Evolutionary conservation across 2,329 filamentous ascomycete species (phyloP).

Genomic region (Clonostachys solani): DNA sequence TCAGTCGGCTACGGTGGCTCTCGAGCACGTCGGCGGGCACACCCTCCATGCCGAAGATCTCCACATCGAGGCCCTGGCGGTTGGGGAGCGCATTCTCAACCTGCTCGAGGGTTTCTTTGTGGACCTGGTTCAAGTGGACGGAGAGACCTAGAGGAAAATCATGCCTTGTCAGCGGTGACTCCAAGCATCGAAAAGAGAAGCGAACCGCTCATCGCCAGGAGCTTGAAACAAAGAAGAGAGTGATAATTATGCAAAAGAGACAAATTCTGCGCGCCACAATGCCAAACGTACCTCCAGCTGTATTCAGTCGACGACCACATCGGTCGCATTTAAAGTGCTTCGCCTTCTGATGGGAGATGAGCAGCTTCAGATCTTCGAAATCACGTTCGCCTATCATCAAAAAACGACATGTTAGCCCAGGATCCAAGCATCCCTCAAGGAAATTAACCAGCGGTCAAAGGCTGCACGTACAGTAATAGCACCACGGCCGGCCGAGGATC

Average conservation of each 20-base stretch:
- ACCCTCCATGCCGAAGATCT: slow-evolving; percentile 98
- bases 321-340: slow-evolving; percentile 98
- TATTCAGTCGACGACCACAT: slow-evolving; percentile 85
- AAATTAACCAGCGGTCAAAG: neutral
- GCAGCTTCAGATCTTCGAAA: slow-evolving; percentile 94
- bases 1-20: slow-evolving; percentile 81
- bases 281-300: slow-evolving; percentile 72
- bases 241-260: too few relatives aligned
- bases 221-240: too few relatives aligned
- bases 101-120: slow-evolving; percentile 83
- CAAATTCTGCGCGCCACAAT: neutral
- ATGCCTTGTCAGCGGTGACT: neutral
- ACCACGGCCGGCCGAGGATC: slow-evolving; percentile 84
- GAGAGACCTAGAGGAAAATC: slow-evolving; percentile 64
- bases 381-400: slow-evolving; percentile 70
- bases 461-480: slow-evolving; percentile 76
- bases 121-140: slow-evolving; percentile 97
- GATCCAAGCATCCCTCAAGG: neutral
- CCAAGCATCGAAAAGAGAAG: too few relatives aligned
- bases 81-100: slow-evolving; percentile 93
- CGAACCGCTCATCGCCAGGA: too few relatives aligned
- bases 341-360: slow-evolving; percentile 97
- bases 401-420: neutral
- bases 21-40: slow-evolving; percentile 82
- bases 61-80: slow-evolving; percentile 79